A percentile compares a stretch with the other conserved stretches of the same genome.
Evolutionary conservation across 1,284 basidiomycete species (phyloP).

Genomic region (Rhodotorula sp.): DNA sequence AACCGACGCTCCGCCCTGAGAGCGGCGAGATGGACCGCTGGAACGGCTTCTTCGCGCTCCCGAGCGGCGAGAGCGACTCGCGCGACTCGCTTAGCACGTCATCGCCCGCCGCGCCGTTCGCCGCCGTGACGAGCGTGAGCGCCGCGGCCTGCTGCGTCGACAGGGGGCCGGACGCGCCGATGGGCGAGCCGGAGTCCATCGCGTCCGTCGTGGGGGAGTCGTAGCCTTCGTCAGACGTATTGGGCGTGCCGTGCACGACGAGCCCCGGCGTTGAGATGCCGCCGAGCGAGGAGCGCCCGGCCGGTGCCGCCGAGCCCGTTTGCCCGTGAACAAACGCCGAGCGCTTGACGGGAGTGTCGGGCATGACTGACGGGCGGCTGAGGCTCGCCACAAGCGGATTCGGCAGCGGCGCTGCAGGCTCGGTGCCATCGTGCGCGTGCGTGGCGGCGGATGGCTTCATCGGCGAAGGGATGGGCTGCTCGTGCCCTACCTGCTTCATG

Average conservation of each 20-base stretch:
- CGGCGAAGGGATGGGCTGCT: background rate
- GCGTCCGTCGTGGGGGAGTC: slow-evolving; percentile 14
- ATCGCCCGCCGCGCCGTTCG: background rate
- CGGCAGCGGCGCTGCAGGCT: background rate
- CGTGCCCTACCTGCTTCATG: slow-evolving; percentile 32
- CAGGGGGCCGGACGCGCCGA: slow-evolving; percentile 17
- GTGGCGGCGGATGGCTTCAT: slow-evolving; percentile 2
- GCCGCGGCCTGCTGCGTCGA: slow-evolving; percentile 15
- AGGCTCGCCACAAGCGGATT: slow-evolving; percentile 25
- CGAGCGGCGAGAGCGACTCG: slow-evolving; percentile 19
- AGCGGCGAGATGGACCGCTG: slow-evolving; percentile 22
- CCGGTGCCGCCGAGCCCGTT: background rate
- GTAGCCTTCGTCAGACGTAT: slow-evolving; percentile 3
- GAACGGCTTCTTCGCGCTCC: slow-evolving; percentile 8
- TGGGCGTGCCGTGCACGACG: background rate
- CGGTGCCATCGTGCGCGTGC: background rate
- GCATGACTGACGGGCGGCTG: slow-evolving; percentile 47
- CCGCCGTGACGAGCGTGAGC: slow-evolving; percentile 1
- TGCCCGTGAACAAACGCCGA: slow-evolving; percentile 27
- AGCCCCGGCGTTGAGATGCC: slow-evolving; percentile 7
- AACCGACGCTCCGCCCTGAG: slow-evolving; percentile 7
- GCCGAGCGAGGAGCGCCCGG: background rate
- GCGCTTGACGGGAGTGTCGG: slow-evolving; percentile 51
- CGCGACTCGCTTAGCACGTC: background rate
- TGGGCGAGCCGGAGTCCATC: slow-evolving; percentile 23